Evolutionary conservation across 371 early-diverging fungal genomes (phyloP).

Genomic region (Blakeslea trispora): DNA sequence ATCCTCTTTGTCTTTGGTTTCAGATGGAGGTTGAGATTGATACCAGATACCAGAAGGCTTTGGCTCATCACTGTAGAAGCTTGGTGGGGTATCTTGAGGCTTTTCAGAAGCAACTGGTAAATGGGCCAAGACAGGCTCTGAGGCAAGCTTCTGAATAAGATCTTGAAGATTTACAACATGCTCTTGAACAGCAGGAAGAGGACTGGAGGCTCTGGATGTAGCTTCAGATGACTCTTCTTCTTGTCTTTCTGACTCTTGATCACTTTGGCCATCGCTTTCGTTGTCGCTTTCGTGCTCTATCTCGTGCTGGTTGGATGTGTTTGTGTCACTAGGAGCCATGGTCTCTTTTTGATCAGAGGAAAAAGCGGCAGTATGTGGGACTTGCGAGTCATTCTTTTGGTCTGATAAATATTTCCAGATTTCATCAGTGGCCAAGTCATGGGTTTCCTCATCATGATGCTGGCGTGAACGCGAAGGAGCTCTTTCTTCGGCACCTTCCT

Average conservation of each 20-base stretch:
- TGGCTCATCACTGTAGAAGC: constrained; percentile 14
- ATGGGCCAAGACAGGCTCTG: constrained; percentile 20
- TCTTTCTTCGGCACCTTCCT: background rate
- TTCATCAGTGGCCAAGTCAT: constrained; percentile 10
- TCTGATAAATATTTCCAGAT: constrained; percentile 22
- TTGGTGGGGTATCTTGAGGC: background rate
- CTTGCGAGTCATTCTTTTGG: constrained; percentile 10
- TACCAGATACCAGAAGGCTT: constrained; percentile 18
- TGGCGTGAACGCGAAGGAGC: background rate
- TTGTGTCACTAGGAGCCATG: too few relatives aligned
- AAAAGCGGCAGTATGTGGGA: constrained; percentile 10
- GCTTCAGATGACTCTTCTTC: background rate
- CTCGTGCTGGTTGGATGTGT: background rate
- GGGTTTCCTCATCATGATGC: background rate
- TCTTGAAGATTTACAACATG: constrained; percentile 24
- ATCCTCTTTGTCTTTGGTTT: background rate
- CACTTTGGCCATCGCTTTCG: background rate
- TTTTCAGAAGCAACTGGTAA: constrained; percentile 6
- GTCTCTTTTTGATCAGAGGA: constrained; percentile 6
- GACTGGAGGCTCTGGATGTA: background rate
- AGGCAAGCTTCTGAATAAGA: constrained; percentile 18
- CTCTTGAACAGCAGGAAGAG: constrained; percentile 19
- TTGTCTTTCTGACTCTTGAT: background rate
- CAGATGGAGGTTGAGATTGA: background rate
- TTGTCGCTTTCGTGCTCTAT: background rate